Evolutionary conservation across 208 protist genomes (phyloP).

Genomic region (Endotrypanum monterogeii): DNA sequence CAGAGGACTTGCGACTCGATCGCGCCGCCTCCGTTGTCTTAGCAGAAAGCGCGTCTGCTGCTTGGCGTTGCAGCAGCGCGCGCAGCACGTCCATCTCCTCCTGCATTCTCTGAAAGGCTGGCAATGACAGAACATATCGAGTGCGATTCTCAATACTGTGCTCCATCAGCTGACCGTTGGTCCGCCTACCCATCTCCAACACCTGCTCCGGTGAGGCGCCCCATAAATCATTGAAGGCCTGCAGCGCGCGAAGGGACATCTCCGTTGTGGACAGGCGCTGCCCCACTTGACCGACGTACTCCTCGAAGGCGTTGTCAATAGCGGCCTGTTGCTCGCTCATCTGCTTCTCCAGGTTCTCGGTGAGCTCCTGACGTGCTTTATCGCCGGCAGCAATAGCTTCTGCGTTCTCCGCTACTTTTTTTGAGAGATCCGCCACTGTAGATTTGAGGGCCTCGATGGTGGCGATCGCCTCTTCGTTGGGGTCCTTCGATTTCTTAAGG

Average conservation of each 20-base stretch:
- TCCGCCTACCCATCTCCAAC: conserved; percentile 42
- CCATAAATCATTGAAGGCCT: conserved; percentile 71
- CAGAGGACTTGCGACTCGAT: conserved; percentile 23
- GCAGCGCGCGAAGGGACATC: conserved; percentile 16
- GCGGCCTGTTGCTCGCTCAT: conserved; percentile 20
- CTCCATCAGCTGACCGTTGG: conserved; percentile 28
- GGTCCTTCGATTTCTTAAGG: conserved; percentile 34
- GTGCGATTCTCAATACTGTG: conserved; percentile 56
- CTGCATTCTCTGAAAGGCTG: conserved; percentile 54
- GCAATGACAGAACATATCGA: conserved; percentile 65
- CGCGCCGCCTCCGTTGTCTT: conserved; percentile 39
- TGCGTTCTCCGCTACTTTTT: conserved; percentile 22
- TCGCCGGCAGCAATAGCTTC: conserved; percentile 5
- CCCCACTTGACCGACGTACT: conserved; percentile 13
- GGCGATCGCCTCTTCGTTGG: conserved; percentile 5
- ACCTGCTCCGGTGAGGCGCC: conserved; percentile 39
- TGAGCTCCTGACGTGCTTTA: conserved; percentile 2
- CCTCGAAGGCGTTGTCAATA: conserved; percentile 6
- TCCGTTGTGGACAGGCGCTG: conserved; percentile 15
- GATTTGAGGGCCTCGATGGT: conserved; percentile 18
- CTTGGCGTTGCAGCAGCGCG: conserved; percentile 59
- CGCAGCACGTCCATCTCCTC: conserved; percentile 75
- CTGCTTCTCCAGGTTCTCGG: conserved; percentile 22
- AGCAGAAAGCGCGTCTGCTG: conserved; percentile 47
- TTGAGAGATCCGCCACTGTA: conserved; percentile 13